Base-by-base conservation (phyloP, 352 stramenopile genomes). In the Pythium brachiatum region DNA sequence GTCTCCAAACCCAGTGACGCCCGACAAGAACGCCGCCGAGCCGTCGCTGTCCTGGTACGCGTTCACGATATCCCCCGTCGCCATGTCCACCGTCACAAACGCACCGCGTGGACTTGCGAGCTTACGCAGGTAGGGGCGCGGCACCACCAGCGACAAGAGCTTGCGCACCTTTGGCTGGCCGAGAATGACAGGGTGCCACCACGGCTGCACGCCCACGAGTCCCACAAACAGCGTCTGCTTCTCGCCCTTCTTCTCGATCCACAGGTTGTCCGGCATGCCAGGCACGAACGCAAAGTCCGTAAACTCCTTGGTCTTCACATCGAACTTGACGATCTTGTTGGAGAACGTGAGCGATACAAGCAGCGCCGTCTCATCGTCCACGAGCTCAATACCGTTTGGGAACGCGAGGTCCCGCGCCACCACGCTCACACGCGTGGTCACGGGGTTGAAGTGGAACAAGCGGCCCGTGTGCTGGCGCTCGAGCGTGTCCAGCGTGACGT, bases 271-370 rank as follows among this genome's bases (percentile, higher is more conserved):
- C 0, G 80, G 76, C 43, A 76, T 65, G 29, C 78, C 77, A 2
- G 80, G 78, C 32, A 86, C 50, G 57, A 81, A 89, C 13, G 80
- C 80, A 62, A 86, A 89, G 52, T 89, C 78, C 27, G 75, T 64
- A 3, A 89, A 32, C 50, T 67, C 60, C 48, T 72, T 68, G 7
- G 72, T 83, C 32, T 62, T 51, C 0, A 86, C 60, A 34, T 76
- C 70, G 39, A 75, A 89, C 36, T 74, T 76, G 34, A 81, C 72
- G 29, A 89, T 67, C 57, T 89, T 89, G 67, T 83, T 76, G 51
- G 81, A 73, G 57, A 77, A 76, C 21, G 68, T 75, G 25, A 87
- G 52, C n/a, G 66, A 71, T 15, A 89, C 70, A 7, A 89, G 52
- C 51, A 89, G 47, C 47, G 57, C 47, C 7, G 57, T 64, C 16